These are phyloP conservation scores for Mycena rebaudengoi DNA, from an alignment of 768 basidiomycete genomes.

Conservation along the genomic window DNA sequence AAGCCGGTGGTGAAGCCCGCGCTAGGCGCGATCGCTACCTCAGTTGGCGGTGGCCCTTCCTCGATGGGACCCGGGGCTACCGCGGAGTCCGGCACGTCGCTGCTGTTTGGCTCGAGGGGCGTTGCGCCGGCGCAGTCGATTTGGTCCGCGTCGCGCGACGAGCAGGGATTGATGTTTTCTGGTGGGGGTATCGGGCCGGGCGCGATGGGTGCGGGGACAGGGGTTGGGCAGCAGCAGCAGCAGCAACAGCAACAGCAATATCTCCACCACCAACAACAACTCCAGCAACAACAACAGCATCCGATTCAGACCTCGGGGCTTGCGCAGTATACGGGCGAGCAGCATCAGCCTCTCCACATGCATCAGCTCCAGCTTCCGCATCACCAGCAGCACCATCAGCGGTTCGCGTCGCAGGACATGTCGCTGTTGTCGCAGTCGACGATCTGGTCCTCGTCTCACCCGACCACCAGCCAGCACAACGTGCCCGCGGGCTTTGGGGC, in stretches of 20 bases:
- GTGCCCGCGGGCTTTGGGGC: neutral
- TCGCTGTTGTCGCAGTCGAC: conserved; percentile 5
- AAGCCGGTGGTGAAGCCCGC: neutral
- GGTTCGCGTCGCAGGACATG: conserved; percentile 19
- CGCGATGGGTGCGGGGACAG: neutral
- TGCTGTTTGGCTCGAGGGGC: conserved; percentile 12
- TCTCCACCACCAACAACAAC: conserved; percentile 7
- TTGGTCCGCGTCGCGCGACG: conserved; percentile 26
- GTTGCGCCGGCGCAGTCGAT: conserved; percentile 19
- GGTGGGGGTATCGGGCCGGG: no score
- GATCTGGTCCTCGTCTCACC: conserved; percentile 22
- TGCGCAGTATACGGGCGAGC: neutral
- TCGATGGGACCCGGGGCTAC: no score
- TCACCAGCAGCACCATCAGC: conserved; percentile 12
- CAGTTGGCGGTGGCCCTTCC: no score
- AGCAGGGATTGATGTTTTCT: conserved; percentile 20
- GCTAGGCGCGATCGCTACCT: no score
- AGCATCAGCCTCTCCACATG: no score
- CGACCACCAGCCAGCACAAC: conserved; percentile 15
- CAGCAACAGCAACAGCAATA: neutral
- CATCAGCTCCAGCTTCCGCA: neutral
- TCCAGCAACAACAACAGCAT: neutral
- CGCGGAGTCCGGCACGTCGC: neutral
- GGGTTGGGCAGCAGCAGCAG: neutral
- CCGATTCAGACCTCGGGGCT: neutral